These are phyloP conservation scores for Claviceps arundinis DNA, from an alignment of 2,329 filamentous ascomycete genomes.

Conservation along the genomic window DNA sequence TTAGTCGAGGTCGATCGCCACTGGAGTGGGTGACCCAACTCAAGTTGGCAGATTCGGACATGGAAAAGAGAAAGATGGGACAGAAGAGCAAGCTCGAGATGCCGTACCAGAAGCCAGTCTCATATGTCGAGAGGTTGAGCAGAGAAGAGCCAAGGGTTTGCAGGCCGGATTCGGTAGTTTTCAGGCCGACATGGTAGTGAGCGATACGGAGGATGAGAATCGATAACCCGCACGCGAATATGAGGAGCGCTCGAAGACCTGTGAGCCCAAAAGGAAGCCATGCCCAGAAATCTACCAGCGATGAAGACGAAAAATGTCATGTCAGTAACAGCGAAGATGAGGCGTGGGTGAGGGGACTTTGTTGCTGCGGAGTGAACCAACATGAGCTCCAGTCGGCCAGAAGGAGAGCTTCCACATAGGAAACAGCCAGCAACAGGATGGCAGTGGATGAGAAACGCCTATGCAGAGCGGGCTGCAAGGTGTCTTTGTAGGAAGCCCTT, in stretches of 20 bases:
- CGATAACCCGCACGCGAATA: slow-evolving; percentile 63
- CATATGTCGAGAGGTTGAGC: slow-evolving; percentile 45
- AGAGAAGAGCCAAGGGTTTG: slow-evolving; percentile 48
- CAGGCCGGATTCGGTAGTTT: slow-evolving; percentile 57
- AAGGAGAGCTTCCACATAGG: slow-evolving; percentile 58
- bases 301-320: neutral
- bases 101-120: slow-evolving; percentile 64
- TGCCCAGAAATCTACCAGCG: slow-evolving; percentile 56
- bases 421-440: slow-evolving; percentile 52
- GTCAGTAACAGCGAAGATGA: neutral
- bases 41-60: slow-evolving; percentile 45
- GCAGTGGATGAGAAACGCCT: slow-evolving; percentile 73
- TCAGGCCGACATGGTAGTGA: slow-evolving; percentile 61
- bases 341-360: neutral
- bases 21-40: slow-evolving; percentile 60
- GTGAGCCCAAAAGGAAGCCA: slow-evolving; percentile 73
- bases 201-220: slow-evolving; percentile 79
- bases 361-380: slow-evolving; percentile 28
- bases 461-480: slow-evolving; percentile 78
- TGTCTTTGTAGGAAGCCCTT: slow-evolving; percentile 66
- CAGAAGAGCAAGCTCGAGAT: slow-evolving; percentile 69
- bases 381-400: slow-evolving; percentile 58
- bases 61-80: slow-evolving; percentile 67
- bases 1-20: slow-evolving; percentile 62
- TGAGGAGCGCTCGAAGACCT: slow-evolving; percentile 58